Percentiles rank a stretch among this genome's conserved stretches.
phyloP scores from a whole-genome alignment of 352 stramenopile genomes.

The Aphanomyces astaci region DNA sequence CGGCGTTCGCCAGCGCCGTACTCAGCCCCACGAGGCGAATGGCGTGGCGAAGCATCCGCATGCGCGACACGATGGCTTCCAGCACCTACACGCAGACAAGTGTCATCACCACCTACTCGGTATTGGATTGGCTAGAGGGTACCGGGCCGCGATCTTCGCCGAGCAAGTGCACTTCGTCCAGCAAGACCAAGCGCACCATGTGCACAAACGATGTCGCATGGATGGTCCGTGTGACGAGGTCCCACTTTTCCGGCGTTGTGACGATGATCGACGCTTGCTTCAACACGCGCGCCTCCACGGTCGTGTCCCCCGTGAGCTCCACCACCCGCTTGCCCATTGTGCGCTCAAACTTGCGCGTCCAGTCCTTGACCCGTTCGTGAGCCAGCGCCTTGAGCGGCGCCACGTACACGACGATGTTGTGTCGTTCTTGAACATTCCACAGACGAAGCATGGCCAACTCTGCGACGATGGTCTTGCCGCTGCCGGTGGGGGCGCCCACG shows the following conservation, averaged over 20 bases:
- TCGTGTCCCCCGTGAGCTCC: slow-evolving; percentile 95
- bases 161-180: slow-evolving; percentile 98
- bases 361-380: slow-evolving; percentile 94
- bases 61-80: slow-evolving; percentile 89
- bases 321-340: slow-evolving; percentile 89
- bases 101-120: too few species aligned
- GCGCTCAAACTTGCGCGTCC: slow-evolving; percentile 89
- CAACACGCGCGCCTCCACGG: slow-evolving; percentile 88
- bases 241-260: slow-evolving; percentile 98
- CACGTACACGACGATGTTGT: slow-evolving; percentile 92
- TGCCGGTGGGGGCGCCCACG: slow-evolving; percentile 94
- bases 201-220: slow-evolving; percentile 62
- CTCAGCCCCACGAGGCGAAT: slow-evolving; percentile 93
- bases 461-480: slow-evolving; percentile 95
- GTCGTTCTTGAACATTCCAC: slow-evolving; percentile 60
- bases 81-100: slow-evolving; percentile 27
- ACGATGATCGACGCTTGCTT: slow-evolving; percentile 94
- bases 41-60: slow-evolving; percentile 54
- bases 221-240: slow-evolving; percentile 93
- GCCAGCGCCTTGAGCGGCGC: slow-evolving; percentile 96
- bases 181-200: slow-evolving; percentile 85
- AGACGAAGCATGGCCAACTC: slow-evolving; percentile 97
- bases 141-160: slow-evolving; percentile 92
- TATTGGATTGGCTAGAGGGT: neutral
- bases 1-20: slow-evolving; percentile 94